phyloP scores from a whole-genome alignment of 2,329 filamentous ascomycete species.

The Fusarium ramigenum region DNA sequence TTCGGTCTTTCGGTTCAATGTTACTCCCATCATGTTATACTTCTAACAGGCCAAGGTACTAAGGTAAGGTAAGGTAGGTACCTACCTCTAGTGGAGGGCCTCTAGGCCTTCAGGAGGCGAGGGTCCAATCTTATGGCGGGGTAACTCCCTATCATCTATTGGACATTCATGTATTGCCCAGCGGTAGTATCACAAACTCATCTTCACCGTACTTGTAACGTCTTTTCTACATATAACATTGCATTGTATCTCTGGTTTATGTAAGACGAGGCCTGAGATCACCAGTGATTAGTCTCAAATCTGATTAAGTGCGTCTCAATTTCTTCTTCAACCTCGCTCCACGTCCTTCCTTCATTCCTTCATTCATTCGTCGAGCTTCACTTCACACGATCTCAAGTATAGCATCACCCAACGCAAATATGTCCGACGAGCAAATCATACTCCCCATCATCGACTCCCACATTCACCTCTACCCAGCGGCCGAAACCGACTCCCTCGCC shows the following conservation, averaged over 20 bases:
- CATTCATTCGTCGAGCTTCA: not conserved
- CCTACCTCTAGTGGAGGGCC: not conserved
- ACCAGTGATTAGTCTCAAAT: not conserved
- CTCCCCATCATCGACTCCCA: slow-evolving; percentile 85
- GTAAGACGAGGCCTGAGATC: not conserved
- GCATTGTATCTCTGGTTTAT: not conserved
- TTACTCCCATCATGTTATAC: not conserved
- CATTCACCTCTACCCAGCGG: slow-evolving; percentile 84
- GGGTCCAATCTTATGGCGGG: slow-evolving; percentile 28
- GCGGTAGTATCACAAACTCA: not conserved
- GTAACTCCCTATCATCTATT: slow-evolving; percentile 20
- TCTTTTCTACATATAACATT: slow-evolving; percentile 3
- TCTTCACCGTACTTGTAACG: slow-evolving; percentile 28
- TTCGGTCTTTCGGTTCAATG: slow-evolving; percentile 4
- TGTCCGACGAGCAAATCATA: slow-evolving; percentile 52
- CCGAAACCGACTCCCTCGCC: slow-evolving; percentile 71
- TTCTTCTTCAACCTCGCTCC: not conserved
- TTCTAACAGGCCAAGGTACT: not conserved
- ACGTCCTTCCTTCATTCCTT: not conserved
- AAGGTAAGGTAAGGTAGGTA: no score
- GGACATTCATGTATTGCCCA: not conserved
- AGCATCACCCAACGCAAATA: slow-evolving; percentile 32
- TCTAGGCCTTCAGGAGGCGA: not conserved
- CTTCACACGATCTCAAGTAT: not conserved
- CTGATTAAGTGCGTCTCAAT: not conserved